These are phyloP conservation scores for Tuctoria greenei DNA, from an alignment of 176 grass and related monocot species.

Conservation along the genomic window DNA sequence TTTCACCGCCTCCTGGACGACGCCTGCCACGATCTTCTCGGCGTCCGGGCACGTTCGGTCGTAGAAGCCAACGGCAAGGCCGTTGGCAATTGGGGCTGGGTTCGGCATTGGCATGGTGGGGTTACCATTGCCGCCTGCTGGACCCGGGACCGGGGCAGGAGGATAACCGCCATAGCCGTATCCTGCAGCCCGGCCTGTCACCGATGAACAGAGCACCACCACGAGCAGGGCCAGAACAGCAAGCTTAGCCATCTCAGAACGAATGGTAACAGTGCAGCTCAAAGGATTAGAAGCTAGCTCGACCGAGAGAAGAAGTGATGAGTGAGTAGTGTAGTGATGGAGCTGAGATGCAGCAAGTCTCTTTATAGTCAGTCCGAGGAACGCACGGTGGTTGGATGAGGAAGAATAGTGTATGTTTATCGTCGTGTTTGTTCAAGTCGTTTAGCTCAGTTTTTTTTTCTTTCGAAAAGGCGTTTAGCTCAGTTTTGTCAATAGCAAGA, in stretches of 20 bases:
- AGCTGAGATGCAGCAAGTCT: no score
- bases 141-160: background rate
- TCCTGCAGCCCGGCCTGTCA: background rate
- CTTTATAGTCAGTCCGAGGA: no score
- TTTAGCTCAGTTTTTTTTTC: background rate
- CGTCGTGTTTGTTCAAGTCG: no score
- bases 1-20: slow-evolving; percentile 1
- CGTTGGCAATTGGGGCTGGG: background rate
- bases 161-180: background rate
- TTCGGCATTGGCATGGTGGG: background rate
- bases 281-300: no score
- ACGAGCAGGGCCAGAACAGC: background rate
- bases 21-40: slow-evolving; percentile 20
- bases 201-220: background rate
- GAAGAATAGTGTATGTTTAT: no score
- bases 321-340: no score
- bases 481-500: background rate
- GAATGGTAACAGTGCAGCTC: no score
- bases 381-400: no score
- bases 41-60: background rate
- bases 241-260: background rate
- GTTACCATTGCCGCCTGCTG: no score
- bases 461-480: no score
- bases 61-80: slow-evolving; percentile 37
- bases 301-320: no score